A percentile compares a stretch with the other conserved stretches of the same genome.
Conservation (phyloP, 306 rosid species). For the Acacia confusa region DNA sequence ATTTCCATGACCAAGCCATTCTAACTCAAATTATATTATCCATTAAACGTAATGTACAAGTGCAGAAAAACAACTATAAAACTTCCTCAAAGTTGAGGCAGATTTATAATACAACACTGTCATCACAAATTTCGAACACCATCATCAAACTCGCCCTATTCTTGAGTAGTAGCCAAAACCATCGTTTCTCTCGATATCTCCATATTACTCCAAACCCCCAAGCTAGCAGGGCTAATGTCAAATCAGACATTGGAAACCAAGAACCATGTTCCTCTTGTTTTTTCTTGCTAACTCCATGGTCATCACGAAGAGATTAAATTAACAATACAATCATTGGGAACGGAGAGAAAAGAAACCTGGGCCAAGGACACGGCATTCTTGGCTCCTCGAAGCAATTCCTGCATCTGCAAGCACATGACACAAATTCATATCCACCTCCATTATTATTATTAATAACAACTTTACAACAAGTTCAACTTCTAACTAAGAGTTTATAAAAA, state of each 20-base stretch:
- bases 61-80: neutral
- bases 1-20: neutral
- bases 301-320: neutral
- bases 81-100: constrained; percentile 11
- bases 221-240: neutral
- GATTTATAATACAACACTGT: constrained; percentile 3
- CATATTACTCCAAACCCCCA: neutral
- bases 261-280: neutral
- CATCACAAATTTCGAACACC: neutral
- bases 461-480: constrained; percentile 2
- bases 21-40: neutral
- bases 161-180: neutral
- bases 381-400: constrained; percentile 27
- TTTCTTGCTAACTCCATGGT: neutral
- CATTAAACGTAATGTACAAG: neutral
- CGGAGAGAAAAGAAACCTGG: neutral
- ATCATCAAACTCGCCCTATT: constrained; percentile 1
- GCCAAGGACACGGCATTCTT: constrained; percentile 26
- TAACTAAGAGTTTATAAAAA: neutral
- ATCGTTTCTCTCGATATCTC: neutral
- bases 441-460: neutral
- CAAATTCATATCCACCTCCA: neutral
- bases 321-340: neutral
- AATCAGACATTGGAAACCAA: constrained; percentile 10
- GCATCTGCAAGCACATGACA: constrained; percentile 16